A percentile compares a stretch with the other conserved stretches of the same genome.
Conservation (phyloP, 2,329 filamentous ascomycete species). For the Magnaporthiopsis rhizophila region DNA sequence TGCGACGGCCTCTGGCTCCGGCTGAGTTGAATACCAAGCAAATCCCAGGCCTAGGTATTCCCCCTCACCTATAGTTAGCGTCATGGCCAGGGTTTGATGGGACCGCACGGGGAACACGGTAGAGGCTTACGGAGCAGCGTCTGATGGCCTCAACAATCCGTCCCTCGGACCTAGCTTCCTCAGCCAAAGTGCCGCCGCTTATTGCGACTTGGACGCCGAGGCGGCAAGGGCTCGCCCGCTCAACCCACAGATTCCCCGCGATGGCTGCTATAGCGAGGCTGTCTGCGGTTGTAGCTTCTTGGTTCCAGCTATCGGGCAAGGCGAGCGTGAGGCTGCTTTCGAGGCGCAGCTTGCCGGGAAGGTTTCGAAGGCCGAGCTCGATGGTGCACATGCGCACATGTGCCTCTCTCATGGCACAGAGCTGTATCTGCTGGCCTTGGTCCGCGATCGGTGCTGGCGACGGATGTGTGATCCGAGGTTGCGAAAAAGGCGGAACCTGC, state of each 20-base stretch:
- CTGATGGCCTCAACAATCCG: constrained; percentile 3
- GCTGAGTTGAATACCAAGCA: constrained; percentile 2
- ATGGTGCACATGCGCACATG: not conserved
- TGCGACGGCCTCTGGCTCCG: not conserved
- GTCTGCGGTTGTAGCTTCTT: not conserved
- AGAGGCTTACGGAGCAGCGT: not conserved
- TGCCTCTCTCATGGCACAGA: constrained; percentile 5
- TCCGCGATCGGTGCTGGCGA: not conserved
- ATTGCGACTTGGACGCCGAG: constrained; percentile 23
- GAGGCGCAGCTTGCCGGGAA: not conserved
- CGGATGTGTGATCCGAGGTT: not conserved
- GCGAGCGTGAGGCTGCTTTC: not conserved
- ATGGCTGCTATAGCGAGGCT: not conserved
- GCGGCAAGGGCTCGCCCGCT: constrained; percentile 7
- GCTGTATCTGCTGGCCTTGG: not conserved
- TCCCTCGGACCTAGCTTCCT: not conserved
- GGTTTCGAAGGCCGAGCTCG: constrained; percentile 3
- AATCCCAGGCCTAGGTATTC: constrained; percentile 3
- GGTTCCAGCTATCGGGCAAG: constrained; percentile 1
- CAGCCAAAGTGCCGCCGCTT: constrained; percentile 2
- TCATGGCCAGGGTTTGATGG: not conserved
- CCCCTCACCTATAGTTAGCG: not conserved
- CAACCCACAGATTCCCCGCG: constrained; percentile 4
- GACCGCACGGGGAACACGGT: not conserved
- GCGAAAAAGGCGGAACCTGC: not conserved